Base-by-base conservation (phyloP, 192 early-diverging fungal genomes). In the Backusella mclennaniae region DNA sequence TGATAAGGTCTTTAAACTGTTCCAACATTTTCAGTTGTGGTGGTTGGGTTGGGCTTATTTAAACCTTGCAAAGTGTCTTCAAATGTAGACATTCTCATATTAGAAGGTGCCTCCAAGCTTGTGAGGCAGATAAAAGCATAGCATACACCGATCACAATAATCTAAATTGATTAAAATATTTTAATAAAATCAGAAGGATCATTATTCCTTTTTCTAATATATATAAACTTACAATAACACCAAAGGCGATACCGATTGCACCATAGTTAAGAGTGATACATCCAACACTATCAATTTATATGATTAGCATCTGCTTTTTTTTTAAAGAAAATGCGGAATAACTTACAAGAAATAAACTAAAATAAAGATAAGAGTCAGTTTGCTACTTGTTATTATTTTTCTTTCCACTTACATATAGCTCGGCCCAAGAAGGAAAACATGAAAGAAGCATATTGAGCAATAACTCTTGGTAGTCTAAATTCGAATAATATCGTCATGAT, bases 381-480 rank as follows among this genome's bases (percentile, higher is more conserved):
- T 63, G 29, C 9, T 21, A 2, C 4, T 12, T 26, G 29, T 12
- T 63, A 44, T 3, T 63, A 59, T 29, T 63, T 23, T 52, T 33
- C 33, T 33, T 3, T 70, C 11, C 0, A 67, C 80, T 82, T 78
- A 82, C 77, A 83, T 3, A 79, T 67, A 44, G 78, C 82, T 38
- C 82, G 77, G n/a, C 82, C 82, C 2, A 83, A 35, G 67, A 83
- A 83, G 11, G 78, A 79, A 67, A 83, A 83, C 82, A 83, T 83
- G 19, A 77, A 83, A 7, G 82, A 83, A 39, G 75, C 82, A 67
- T 76, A 53, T 19, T 83, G 78, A 19, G 75, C 66, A 26, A 79
- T 63, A 0, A 66, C 12, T 17, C 49, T 19, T 31, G 78, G 82
- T 31, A 83, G 44, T 21, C 78, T 49, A 41, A 83, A 83, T 41